Conservation (phyloP, 495 filamentous ascomycete genomes). For the Podospora fimiseda region DNA sequence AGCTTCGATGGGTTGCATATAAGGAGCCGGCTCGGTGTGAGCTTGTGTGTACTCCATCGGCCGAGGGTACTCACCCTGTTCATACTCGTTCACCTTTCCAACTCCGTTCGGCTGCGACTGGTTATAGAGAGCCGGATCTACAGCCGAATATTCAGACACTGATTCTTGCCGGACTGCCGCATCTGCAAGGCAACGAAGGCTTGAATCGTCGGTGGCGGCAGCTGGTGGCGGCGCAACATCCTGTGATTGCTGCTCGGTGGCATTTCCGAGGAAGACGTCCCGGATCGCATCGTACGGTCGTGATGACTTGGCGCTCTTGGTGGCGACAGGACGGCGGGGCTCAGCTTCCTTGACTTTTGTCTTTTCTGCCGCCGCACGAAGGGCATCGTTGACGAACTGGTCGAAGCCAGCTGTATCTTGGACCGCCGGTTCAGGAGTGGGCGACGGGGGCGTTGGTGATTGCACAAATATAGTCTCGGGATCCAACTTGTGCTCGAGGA, state of each 20-base stretch:
- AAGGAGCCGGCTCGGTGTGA: neutral
- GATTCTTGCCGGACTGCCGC: slow-evolving; percentile 16
- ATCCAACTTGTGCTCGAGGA: slow-evolving; percentile 23
- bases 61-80: slow-evolving; percentile 3
- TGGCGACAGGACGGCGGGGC: slow-evolving; percentile 1
- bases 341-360: slow-evolving; percentile 13
- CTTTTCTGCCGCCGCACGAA: slow-evolving; percentile 12
- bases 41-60: slow-evolving; percentile 9
- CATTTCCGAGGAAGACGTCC: slow-evolving; percentile 37
- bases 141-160: neutral
- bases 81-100: neutral
- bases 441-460: slow-evolving; percentile 1
- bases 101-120: slow-evolving; percentile 4
- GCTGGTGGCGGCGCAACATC: slow-evolving; percentile 7
- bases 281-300: slow-evolving; percentile 44
- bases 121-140: neutral
- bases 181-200: slow-evolving; percentile 30
- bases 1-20: neutral
- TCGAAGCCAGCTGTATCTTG: slow-evolving; percentile 9
- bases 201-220: slow-evolving; percentile 9
- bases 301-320: slow-evolving; percentile 23
- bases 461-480: slow-evolving; percentile 15
- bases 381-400: slow-evolving; percentile 17
- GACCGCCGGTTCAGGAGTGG: neutral
- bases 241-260: slow-evolving; percentile 13